These are phyloP conservation scores for Fusarium caatingaense DNA, from an alignment of 2,329 filamentous ascomycete species.

Conservation along the genomic window DNA sequence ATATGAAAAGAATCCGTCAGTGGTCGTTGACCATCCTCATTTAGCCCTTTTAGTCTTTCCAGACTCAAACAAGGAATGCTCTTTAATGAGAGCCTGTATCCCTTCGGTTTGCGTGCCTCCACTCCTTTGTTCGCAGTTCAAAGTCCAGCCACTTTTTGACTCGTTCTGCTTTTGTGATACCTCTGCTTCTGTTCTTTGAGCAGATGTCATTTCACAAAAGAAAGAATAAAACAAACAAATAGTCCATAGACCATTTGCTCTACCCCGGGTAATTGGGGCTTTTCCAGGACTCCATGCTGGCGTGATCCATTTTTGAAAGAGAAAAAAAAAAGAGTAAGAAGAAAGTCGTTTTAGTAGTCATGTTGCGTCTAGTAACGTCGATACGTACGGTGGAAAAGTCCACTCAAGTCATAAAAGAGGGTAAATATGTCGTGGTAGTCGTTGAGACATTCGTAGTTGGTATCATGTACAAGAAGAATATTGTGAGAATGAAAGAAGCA, in stretches of 20 bases:
- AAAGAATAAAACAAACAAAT: conserved; percentile 24
- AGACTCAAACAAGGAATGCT: conserved; percentile 29
- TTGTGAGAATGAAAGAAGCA: not conserved
- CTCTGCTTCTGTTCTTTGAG: not conserved
- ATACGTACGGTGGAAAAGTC: conserved; percentile 13
- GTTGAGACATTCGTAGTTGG: conserved; percentile 41
- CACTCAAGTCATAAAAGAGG: conserved; percentile 18
- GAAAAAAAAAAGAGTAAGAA: not conserved
- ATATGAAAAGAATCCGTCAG: conserved; percentile 18
- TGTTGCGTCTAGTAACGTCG: conserved; percentile 32
- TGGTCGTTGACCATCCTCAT: conserved; percentile 5
- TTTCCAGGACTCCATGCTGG: conserved; percentile 35
- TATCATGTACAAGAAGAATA: conserved; percentile 31
- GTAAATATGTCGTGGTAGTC: conserved; percentile 20
- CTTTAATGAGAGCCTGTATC: conserved; percentile 24
- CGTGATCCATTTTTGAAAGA: not conserved
- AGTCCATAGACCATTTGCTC: conserved; percentile 14
- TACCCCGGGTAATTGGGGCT: not conserved
- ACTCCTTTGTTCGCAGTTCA: conserved; percentile 19
- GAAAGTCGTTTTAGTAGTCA: conserved; percentile 21
- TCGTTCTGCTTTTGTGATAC: conserved; percentile 13
- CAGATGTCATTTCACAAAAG: conserved; percentile 14
- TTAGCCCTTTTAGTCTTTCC: conserved; percentile 6
- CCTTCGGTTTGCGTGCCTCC: conserved; percentile 15
- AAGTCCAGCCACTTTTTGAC: conserved; percentile 16